Evolutionary conservation across 2,329 filamentous ascomycete species (phyloP).

Genomic region (Hirsutella minnesotensis): DNA sequence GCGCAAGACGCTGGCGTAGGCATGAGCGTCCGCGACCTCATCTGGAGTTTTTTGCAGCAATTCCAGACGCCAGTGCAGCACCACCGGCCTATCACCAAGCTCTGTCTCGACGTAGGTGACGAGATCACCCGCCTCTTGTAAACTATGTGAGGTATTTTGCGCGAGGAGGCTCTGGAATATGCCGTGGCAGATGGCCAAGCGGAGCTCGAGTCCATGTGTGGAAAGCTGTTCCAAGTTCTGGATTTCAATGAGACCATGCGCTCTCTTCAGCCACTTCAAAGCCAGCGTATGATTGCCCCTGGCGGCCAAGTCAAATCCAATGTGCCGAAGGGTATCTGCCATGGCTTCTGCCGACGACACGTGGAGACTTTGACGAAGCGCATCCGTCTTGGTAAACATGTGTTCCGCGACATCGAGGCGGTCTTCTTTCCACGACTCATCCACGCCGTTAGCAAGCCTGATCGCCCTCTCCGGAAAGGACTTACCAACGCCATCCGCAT

Average conservation of each 20-base stretch:
- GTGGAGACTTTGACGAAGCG: slow-evolving; percentile 27
- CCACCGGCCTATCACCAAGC: slow-evolving; percentile 50
- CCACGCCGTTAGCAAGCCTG: slow-evolving; percentile 7
- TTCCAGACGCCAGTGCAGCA: slow-evolving; percentile 58
- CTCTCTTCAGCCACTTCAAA: slow-evolving; percentile 61
- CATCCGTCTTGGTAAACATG: slow-evolving; percentile 52
- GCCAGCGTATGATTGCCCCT: slow-evolving; percentile 44
- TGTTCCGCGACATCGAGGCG: slow-evolving; percentile 67
- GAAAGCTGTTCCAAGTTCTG: slow-evolving; percentile 45
- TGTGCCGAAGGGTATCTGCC: slow-evolving; percentile 57
- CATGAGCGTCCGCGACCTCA: slow-evolving; percentile 34
- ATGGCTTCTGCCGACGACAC: slow-evolving; percentile 45
- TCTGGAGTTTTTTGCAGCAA: slow-evolving; percentile 38
- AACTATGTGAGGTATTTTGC: slow-evolving; percentile 27
- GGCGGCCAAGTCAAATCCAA: slow-evolving; percentile 49
- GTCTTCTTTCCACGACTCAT: slow-evolving; percentile 61
- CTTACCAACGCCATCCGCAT: slow-evolving; percentile 56
- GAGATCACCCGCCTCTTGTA: slow-evolving; percentile 42
- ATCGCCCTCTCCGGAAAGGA: neutral
- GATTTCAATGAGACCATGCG: slow-evolving; percentile 44
- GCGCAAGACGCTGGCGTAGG: slow-evolving; percentile 41
- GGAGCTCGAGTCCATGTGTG: slow-evolving; percentile 49
- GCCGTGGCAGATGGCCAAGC: slow-evolving; percentile 53
- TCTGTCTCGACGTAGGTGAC: slow-evolving; percentile 51
- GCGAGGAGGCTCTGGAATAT: slow-evolving; percentile 44